phyloP scores from a whole-genome alignment of 495 filamentous ascomycete genomes.

The Xylaria cubensis region DNA sequence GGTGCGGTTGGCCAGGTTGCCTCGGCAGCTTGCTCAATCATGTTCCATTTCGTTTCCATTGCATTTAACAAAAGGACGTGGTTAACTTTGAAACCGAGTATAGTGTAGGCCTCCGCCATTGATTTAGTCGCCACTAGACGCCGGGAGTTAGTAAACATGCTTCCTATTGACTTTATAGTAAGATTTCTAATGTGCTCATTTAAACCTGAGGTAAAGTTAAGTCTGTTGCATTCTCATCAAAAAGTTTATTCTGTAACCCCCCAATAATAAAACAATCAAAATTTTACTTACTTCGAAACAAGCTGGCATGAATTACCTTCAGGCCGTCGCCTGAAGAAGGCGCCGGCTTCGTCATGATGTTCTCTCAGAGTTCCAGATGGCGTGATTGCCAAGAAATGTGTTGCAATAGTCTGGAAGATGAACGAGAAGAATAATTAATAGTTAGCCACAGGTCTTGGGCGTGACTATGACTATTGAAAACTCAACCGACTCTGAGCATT shows the following conservation, averaged over 20 bases:
- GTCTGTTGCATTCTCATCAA: not conserved
- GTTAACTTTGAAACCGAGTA: conserved; percentile 34
- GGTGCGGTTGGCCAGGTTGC: conserved; percentile 34
- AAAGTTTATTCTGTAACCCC: too few relatives aligned
- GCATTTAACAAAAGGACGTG: conserved; percentile 21
- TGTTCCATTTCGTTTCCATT: conserved; percentile 8
- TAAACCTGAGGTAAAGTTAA: not conserved
- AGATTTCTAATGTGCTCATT: not conserved
- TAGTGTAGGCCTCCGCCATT: conserved; percentile 31
- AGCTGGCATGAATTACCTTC: conserved; percentile 26
- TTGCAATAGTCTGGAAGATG: not conserved
- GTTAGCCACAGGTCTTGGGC: not conserved
- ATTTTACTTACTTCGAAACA: conserved; percentile 23
- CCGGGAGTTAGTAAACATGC: not conserved
- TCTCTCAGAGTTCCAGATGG: conserved; percentile 3
- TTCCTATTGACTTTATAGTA: not conserved
- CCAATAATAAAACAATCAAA: not conserved
- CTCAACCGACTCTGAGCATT: not conserved
- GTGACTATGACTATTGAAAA: not conserved
- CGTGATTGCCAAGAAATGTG: conserved; percentile 12
- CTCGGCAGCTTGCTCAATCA: conserved; percentile 33
- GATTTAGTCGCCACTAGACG: conserved; percentile 31
- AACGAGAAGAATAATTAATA: not conserved
- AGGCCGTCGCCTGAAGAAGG: conserved; percentile 12
- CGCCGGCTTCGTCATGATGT: not conserved